Percentiles rank a stretch among this genome's conserved stretches.
Evolutionary conservation across 2,329 filamentous ascomycete genomes (phyloP).

Genomic region (Neodidymelliopsis sp.): DNA sequence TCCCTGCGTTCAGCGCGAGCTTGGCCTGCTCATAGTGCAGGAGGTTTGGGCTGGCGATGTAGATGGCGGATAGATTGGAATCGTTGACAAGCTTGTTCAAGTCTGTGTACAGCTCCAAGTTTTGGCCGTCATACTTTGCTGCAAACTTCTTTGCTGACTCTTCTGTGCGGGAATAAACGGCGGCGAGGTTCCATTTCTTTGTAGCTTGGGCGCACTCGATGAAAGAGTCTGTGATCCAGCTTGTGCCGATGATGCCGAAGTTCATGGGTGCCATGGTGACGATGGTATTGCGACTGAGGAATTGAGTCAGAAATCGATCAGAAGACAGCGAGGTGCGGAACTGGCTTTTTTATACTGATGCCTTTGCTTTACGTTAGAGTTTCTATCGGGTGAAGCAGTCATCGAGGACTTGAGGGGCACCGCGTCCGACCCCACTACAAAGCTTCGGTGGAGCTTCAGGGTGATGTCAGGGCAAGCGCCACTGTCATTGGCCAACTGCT

Average conservation of each 20-base stretch:
- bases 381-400: slow-evolving; percentile 12
- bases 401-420: slow-evolving; percentile 8
- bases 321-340: not conserved
- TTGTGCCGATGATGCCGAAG: slow-evolving; percentile 57
- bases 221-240: slow-evolving; percentile 60
- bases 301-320: not conserved
- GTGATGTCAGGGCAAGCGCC: slow-evolving; percentile 12
- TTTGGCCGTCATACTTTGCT: slow-evolving; percentile 47
- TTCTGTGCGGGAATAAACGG: slow-evolving; percentile 57
- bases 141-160: slow-evolving; percentile 54
- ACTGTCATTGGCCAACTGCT: slow-evolving; percentile 14
- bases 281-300: not conserved
- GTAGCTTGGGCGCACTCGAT: slow-evolving; percentile 54
- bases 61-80: slow-evolving; percentile 51
- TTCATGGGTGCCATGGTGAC: slow-evolving; percentile 44
- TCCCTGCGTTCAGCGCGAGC: slow-evolving; percentile 51
- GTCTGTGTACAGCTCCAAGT: slow-evolving; percentile 49
- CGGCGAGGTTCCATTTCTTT: slow-evolving; percentile 53
- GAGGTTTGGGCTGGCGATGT: slow-evolving; percentile 59
- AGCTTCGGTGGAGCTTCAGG: slow-evolving; percentile 10
- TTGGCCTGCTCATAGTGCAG: slow-evolving; percentile 57
- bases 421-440: slow-evolving; percentile 8
- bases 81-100: slow-evolving; percentile 51
- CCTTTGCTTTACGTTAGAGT: not conserved
- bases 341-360: slow-evolving; percentile 4